Evolutionary conservation across 2,329 filamentous ascomycete species (phyloP).

Genomic region (Cadophora gregata): DNA sequence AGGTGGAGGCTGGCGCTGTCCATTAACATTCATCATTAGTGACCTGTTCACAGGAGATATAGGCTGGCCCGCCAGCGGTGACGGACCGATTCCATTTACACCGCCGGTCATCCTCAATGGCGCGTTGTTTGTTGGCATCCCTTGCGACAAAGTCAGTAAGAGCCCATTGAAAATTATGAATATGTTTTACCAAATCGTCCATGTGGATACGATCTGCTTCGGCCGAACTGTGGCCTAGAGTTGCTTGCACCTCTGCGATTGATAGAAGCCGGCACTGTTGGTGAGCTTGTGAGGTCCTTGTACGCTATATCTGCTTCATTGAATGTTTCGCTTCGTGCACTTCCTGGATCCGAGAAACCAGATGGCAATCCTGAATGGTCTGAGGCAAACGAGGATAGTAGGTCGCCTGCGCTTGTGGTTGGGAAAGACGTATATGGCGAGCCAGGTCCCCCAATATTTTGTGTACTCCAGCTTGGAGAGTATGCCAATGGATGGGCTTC

Average conservation of each 20-base stretch:
- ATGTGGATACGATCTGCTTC: conserved; percentile 32
- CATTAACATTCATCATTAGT: conserved; percentile 13
- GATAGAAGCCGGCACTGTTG: conserved; percentile 5
- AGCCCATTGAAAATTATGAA: not conserved
- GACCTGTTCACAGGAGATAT: conserved; percentile 7
- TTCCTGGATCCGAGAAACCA: conserved; percentile 16
- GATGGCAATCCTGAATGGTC: conserved; percentile 21
- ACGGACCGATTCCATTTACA: conserved; percentile 7
- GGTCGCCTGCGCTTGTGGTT: conserved; percentile 25
- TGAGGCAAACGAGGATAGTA: conserved; percentile 18
- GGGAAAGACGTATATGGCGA: conserved; percentile 11
- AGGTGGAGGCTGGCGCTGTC: not conserved
- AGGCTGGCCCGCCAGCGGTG: conserved; percentile 5
- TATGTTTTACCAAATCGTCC: conserved; percentile 22
- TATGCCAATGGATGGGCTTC: conserved; percentile 20
- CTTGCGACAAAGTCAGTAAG: conserved; percentile 17
- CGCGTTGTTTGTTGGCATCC: conserved; percentile 17
- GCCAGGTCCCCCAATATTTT: not conserved
- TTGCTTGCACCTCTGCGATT: not conserved
- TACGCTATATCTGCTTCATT: conserved; percentile 2
- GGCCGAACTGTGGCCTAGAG: conserved; percentile 26
- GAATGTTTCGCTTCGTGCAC: conserved; percentile 20
- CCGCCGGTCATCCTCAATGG: conserved; percentile 4
- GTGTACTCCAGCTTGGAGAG: conserved; percentile 21
- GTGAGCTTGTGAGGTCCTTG: conserved; percentile 3